These are phyloP conservation scores for Dacryopinax primogenitus DNA, from an alignment of 768 basidiomycete species.

Conservation along the genomic window DNA sequence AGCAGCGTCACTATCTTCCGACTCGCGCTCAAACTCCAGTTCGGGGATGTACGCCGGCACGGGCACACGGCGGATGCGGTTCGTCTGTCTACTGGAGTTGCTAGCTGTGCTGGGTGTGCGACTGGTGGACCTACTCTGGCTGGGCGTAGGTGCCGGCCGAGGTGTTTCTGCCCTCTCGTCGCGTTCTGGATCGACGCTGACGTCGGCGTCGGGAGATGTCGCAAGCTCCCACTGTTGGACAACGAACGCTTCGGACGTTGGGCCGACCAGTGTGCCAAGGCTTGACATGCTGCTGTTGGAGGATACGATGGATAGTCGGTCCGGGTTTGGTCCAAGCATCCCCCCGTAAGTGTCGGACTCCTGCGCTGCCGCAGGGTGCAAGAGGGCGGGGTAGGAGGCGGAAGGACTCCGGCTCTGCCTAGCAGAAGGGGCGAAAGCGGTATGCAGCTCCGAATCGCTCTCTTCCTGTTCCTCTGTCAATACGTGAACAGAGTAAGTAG, in stretches of 20 bases:
- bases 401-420: not conserved
- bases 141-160: not conserved
- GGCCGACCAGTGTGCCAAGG: constrained; percentile 7
- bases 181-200: not conserved
- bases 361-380: not conserved
- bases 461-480: not conserved
- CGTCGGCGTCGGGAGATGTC: not conserved
- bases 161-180: not conserved
- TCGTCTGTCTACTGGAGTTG: not conserved
- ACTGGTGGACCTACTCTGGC: not conserved
- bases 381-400: not conserved
- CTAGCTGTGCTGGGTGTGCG: not conserved
- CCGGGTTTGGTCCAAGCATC: not conserved
- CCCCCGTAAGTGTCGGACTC: not conserved
- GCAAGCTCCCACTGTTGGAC: not conserved
- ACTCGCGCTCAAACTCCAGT: not conserved
- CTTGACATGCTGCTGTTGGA: not conserved
- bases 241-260: not conserved
- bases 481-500: not conserved
- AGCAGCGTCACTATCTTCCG: not conserved
- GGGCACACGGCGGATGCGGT: not conserved
- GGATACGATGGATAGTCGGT: not conserved
- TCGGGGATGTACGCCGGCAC: constrained; percentile 4
- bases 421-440: too few species aligned
- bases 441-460: not conserved